Base-by-base conservation (phyloP, 73 alveolate genomes). In the Paramecium primaurelia region DNA sequence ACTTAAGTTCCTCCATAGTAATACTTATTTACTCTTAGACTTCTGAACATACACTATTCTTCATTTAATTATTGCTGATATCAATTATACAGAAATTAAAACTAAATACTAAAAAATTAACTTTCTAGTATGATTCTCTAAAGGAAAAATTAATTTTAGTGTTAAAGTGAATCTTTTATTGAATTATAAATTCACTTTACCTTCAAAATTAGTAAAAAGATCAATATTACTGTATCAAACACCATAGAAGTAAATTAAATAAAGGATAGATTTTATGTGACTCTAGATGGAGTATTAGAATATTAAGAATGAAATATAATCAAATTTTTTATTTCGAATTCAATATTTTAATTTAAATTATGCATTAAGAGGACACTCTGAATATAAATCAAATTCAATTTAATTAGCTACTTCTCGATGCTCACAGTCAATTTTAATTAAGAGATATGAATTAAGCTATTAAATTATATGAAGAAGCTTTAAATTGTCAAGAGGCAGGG, bases 401-500 rank as follows among this genome's bases (percentile, higher is more conserved):
- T n/a, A 87, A 87, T 25, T 40, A 73, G 9, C 45, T 87, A n/a
- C 51, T 87, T 32, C 18, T 87, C 10, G 93, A 60, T 38, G 93
- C 93, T 87, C 86, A 87, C 28, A 68, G 49, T 40, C 60, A 58
- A 4, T 87, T 87, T 32, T 38, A 64, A 64, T 44, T 51, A 60
- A 87, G 93, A 68, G 93, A 87, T 40, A 10, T 87, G 37, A 38
- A 59, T 25, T 37, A 64, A n/a, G 84, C 93, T 0, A 87, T 87
- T n/a, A 38, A 20, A 64, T 64, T 40, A 34, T 87, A 87, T 87
- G 71, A 64, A 44, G 45, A 60, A 64, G 93, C 93, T 60, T 42
- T 87, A 8, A 37, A 69, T 20, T 59, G 73, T 16, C 20, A 71
- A 54, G 93, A 87, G 20, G 58, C 88, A 75, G 42, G 36, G 16